Evolutionary conservation across 169 alveolate species (phyloP).

Genomic region (Cryptosporidium andersoni): DNA sequence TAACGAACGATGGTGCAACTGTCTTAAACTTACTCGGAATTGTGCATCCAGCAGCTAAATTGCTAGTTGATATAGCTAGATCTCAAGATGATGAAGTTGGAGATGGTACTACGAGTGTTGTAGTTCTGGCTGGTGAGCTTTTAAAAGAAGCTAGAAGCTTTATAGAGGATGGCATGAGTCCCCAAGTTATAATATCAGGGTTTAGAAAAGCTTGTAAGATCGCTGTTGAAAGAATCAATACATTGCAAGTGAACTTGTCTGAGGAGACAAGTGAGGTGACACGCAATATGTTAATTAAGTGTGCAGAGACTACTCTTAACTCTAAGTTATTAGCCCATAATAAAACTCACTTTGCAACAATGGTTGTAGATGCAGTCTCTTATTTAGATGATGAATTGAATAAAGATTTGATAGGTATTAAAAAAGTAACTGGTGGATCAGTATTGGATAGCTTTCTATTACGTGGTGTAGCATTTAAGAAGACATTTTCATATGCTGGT

Average conservation of each 20-base stretch:
- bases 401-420: slow-evolving; percentile 94
- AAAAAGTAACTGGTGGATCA: slow-evolving; percentile 97
- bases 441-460: slow-evolving; percentile 89
- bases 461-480: slow-evolving; percentile 97
- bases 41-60: slow-evolving; percentile 98
- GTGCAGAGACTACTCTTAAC: slow-evolving; percentile 98
- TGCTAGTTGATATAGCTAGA: slow-evolving; percentile 95
- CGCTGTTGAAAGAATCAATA: slow-evolving; percentile 80
- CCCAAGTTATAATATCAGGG: slow-evolving; percentile 93
- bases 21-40: slow-evolving; percentile 91
- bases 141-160: slow-evolving; percentile 92
- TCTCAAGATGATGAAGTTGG: slow-evolving; percentile 96
- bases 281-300: slow-evolving; percentile 87
- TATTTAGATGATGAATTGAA: slow-evolving; percentile 90
- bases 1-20: slow-evolving; percentile 99
- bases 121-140: slow-evolving; percentile 94
- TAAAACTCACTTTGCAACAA: slow-evolving; percentile 92
- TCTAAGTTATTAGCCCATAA: slow-evolving; percentile 93
- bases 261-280: slow-evolving; percentile 81
- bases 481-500: slow-evolving; percentile 99
- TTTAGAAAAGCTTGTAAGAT: slow-evolving; percentile 90
- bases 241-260: slow-evolving; percentile 76
- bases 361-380: slow-evolving; percentile 96
- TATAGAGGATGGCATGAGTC: slow-evolving; percentile 95
- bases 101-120: slow-evolving; percentile 95